A percentile compares a stretch with the other conserved stretches of the same genome.
Evolutionary conservation across 768 basidiomycete species (phyloP).

Genomic region (Botryobasidium botryosum): DNA sequence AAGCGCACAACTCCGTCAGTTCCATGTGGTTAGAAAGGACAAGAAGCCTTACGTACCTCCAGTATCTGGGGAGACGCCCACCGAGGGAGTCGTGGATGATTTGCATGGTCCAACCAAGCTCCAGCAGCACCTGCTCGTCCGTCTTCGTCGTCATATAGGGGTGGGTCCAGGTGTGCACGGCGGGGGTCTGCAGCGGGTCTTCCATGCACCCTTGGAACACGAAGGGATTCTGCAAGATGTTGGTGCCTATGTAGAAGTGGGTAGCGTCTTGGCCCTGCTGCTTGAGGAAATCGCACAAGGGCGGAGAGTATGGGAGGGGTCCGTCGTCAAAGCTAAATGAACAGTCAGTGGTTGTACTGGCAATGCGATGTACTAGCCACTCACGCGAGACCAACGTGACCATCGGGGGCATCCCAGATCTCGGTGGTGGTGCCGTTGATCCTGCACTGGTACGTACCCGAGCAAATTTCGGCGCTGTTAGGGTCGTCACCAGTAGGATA

Average conservation of each 20-base stretch:
- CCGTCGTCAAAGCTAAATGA: slow-evolving; percentile 17
- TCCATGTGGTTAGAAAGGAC: neutral
- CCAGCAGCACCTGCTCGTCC: slow-evolving; percentile 25
- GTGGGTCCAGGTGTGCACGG: slow-evolving; percentile 22
- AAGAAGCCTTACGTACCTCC: slow-evolving; percentile 16
- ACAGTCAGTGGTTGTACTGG: too few relatives aligned
- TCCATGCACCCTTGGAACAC: slow-evolving; percentile 16
- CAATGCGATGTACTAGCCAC: too few relatives aligned
- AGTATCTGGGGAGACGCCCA: slow-evolving; percentile 22
- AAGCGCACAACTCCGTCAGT: neutral
- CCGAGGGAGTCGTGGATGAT: slow-evolving; percentile 22
- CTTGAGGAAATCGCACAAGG: slow-evolving; percentile 20
- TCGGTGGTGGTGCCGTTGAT: slow-evolving; percentile 11
- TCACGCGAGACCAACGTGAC: slow-evolving; percentile 16
- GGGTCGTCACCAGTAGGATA: slow-evolving; percentile 5
- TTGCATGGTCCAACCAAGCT: slow-evolving; percentile 25
- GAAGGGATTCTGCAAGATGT: slow-evolving; percentile 18
- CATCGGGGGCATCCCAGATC: slow-evolving; percentile 21
- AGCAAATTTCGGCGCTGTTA: slow-evolving; percentile 16
- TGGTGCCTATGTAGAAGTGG: slow-evolving; percentile 25
- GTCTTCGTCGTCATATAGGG: slow-evolving; percentile 24
- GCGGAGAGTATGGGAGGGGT: slow-evolving; percentile 13
- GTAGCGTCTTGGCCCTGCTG: slow-evolving; percentile 20
- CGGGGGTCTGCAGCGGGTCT: slow-evolving; percentile 12
- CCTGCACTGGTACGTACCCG: slow-evolving; percentile 16